Conservation (phyloP, 805 yeast species). For the Saccharomycopsis sp. region DNA sequence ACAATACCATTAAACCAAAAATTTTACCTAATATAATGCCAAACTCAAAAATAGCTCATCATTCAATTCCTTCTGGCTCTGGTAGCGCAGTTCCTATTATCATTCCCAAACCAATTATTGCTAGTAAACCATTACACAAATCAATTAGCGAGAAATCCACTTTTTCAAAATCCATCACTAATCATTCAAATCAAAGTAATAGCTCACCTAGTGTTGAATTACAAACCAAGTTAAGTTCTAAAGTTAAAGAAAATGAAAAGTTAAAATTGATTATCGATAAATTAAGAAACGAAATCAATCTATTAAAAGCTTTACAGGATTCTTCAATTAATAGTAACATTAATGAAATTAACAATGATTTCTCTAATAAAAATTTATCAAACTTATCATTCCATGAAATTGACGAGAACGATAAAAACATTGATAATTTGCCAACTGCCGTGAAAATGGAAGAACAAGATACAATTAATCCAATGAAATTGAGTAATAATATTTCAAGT, state of each 20-base stretch:
- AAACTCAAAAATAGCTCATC: constrained; percentile 1
- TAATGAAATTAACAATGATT: neutral
- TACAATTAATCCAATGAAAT: constrained; percentile 10
- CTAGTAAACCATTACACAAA: neutral
- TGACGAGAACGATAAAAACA: neutral
- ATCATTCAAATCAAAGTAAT: too few species aligned
- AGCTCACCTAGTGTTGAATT: constrained; percentile 6
- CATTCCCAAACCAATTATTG: neutral
- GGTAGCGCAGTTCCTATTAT: neutral
- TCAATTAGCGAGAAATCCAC: neutral
- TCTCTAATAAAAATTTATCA: neutral
- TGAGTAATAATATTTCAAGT: constrained; percentile 3
- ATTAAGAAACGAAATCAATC: constrained; percentile 12
- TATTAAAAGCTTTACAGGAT: constrained; percentile 6
- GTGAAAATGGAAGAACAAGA: too few species aligned
- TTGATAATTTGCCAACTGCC: too few species aligned
- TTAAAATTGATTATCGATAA: constrained; percentile 16
- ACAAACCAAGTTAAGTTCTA: constrained; percentile 8
- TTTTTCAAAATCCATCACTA: too few species aligned
- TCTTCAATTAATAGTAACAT: neutral
- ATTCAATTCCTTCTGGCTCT: neutral
- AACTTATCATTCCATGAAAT: too few species aligned
- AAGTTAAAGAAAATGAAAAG: constrained; percentile 17
- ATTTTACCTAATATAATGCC: constrained; percentile 12
- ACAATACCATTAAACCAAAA: neutral